Evolutionary conservation across 305 asterid genomes (phyloP).

Genomic region (Fraxinus baroniana): DNA sequence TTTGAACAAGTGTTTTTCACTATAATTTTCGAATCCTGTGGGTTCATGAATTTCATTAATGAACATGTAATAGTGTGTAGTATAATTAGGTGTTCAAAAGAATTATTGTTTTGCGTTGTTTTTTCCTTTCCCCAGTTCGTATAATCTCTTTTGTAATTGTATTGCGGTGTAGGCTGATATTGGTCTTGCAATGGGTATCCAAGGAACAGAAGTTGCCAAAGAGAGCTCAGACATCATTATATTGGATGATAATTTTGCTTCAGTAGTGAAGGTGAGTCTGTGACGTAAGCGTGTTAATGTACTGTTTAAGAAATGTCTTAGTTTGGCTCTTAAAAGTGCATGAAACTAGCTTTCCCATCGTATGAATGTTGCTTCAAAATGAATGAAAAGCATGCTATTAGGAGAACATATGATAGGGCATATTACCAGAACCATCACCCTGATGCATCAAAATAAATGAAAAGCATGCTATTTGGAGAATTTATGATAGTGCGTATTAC

Average conservation of each 20-base stretch:
- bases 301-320: background rate
- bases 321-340: background rate
- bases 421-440: background rate
- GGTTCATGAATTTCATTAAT: conserved; percentile 4
- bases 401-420: background rate
- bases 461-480: background rate
- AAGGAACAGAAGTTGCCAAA: conserved; percentile 19
- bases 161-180: conserved; percentile 40
- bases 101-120: conserved; percentile 1
- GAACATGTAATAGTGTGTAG: background rate
- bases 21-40: background rate
- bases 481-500: background rate
- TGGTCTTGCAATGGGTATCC: conserved; percentile 21
- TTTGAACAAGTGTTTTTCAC: background rate
- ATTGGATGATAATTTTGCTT: conserved; percentile 1
- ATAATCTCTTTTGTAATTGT: conserved; percentile 18
- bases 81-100: background rate
- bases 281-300: background rate
- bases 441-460: background rate
- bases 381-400: background rate
- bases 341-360: background rate
- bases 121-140: conserved; percentile 14
- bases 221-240: conserved; percentile 20
- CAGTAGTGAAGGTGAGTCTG: conserved; percentile 5
- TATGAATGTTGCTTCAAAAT: background rate